Percentiles rank a stretch among this genome's conserved stretches.
Conservation (phyloP, 148 eudicot genomes). For the Nepenthes gracilis region DNA sequence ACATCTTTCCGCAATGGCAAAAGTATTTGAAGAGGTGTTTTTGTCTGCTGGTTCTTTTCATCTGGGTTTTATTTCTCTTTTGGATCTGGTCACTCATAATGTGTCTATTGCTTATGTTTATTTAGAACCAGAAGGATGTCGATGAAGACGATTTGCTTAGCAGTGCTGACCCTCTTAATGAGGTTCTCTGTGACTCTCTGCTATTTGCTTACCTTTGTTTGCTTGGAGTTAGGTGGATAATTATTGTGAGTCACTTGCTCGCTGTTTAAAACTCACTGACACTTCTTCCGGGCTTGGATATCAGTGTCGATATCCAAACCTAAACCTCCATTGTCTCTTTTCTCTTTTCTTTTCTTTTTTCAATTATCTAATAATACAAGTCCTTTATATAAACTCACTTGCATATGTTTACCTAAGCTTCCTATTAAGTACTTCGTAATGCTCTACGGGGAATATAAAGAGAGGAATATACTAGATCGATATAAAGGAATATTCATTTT, state of each 20-base stretch:
- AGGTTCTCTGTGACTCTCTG: conserved; percentile 29
- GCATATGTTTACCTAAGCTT: no score
- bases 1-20: conserved; percentile 79
- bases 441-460: no score
- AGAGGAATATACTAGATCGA: no score
- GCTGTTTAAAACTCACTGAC: neutral
- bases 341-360: no score
- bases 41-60: conserved; percentile 2
- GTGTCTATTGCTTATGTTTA: neutral
- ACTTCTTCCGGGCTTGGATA: no score
- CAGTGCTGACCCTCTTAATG: conserved; percentile 68
- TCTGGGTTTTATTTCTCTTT: neutral
- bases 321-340: no score
- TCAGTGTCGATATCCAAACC: no score
- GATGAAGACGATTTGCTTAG: conserved; percentile 63
- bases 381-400: no score
- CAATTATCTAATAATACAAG: no score
- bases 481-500: no score
- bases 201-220: neutral
- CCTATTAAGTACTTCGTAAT: no score
- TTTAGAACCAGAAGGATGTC: conserved; percentile 54
- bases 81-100: neutral
- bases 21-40: conserved; percentile 53
- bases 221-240: neutral
- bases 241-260: conserved; percentile 1